These are phyloP conservation scores for Aspergillus arachidicola DNA, from an alignment of 2,329 filamentous ascomycete species.

Conservation along the genomic window DNA sequence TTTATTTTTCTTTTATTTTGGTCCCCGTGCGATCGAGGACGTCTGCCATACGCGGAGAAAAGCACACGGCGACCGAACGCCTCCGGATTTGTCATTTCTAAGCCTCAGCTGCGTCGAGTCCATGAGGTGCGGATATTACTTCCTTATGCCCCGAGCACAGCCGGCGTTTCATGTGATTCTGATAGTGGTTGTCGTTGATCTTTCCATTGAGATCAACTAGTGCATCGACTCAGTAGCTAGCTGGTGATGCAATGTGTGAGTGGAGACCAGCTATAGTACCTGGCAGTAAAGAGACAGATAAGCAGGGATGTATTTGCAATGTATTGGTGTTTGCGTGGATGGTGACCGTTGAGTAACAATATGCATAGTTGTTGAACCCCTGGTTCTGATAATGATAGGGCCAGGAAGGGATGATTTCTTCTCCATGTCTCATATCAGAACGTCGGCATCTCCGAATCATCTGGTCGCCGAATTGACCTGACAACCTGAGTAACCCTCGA, in stretches of 20 bases:
- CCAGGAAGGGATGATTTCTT: not conserved
- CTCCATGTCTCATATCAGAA: not conserved
- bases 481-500: not conserved
- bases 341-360: not conserved
- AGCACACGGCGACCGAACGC: not conserved
- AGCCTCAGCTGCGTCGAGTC: constrained; percentile 2
- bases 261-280: not conserved
- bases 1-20: too few relatives aligned
- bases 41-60: not conserved
- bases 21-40: not conserved
- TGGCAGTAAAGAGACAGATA: not conserved
- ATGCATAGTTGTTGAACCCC: not conserved
- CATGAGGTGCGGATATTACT: not conserved
- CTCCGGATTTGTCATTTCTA: not conserved
- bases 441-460: not conserved
- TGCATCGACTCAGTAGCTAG: not conserved
- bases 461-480: not conserved
- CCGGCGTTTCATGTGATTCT: not conserved
- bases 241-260: not conserved
- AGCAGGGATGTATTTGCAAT: not conserved
- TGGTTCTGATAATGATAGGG: not conserved
- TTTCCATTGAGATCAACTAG: not conserved
- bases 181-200: not conserved
- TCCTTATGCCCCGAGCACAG: not conserved
- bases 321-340: not conserved